Percentiles rank a stretch among this genome's conserved stretches.
These are phyloP conservation scores for Aspergillus kassunensis DNA, from an alignment of 495 filamentous ascomycete genomes.

Conservation along the genomic window DNA sequence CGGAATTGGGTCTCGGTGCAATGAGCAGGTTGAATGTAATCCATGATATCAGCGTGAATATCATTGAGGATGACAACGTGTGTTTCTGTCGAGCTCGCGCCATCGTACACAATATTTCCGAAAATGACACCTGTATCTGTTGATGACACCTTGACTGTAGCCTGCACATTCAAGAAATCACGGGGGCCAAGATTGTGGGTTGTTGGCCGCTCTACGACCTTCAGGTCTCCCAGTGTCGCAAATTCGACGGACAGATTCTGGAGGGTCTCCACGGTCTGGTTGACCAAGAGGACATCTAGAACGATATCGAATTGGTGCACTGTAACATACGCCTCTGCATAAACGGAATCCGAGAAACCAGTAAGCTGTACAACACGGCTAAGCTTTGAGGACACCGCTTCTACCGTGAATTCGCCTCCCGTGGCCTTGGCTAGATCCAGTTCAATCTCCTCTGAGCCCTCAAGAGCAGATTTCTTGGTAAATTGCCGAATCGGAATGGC, in stretches of 20 bases:
- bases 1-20: slow-evolving; percentile 99
- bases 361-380: slow-evolving; percentile 96
- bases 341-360: slow-evolving; percentile 97
- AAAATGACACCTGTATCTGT: slow-evolving; percentile 99
- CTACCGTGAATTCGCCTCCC: slow-evolving; percentile 78
- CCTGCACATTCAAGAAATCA: slow-evolving; percentile 96
- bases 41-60: slow-evolving; percentile 99
- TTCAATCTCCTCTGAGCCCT: slow-evolving; percentile 81
- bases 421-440: slow-evolving; percentile 91
- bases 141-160: slow-evolving; percentile 98
- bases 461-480: slow-evolving; percentile 81
- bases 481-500: slow-evolving; percentile 89
- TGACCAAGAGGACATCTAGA: slow-evolving; percentile 93
- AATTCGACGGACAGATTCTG: slow-evolving; percentile 98
- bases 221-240: slow-evolving; percentile 93
- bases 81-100: slow-evolving; percentile 88
- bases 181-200: slow-evolving; percentile 93
- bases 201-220: slow-evolving; percentile 94
- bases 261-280: slow-evolving; percentile 94
- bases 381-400: slow-evolving; percentile 88
- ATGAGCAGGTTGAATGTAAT: slow-evolving; percentile 96
- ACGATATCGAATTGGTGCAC: slow-evolving; percentile 99
- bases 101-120: slow-evolving; percentile 98
- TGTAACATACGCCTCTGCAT: slow-evolving; percentile 97
- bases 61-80: slow-evolving; percentile 99